Conservation (phyloP, 108 stramenopile genomes). For the Fragilariopsis cylindrus region DNA sequence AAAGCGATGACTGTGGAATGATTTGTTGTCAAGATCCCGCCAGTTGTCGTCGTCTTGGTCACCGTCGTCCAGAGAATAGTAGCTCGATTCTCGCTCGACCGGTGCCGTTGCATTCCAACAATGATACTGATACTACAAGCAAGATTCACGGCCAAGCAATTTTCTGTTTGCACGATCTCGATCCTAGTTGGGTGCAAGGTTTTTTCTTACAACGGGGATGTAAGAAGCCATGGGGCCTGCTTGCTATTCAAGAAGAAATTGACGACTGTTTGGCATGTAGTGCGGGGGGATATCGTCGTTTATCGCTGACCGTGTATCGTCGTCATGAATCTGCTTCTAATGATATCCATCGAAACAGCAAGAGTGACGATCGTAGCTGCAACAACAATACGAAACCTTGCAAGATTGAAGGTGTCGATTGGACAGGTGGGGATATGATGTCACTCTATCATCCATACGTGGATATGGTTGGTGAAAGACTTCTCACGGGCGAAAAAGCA, state of each 20-base stretch:
- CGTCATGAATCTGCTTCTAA: neutral
- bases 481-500: conserved; percentile 42
- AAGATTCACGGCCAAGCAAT: conserved; percentile 47
- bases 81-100: conserved; percentile 1
- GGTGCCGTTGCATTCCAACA: too few relatives aligned
- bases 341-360: neutral
- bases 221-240: conserved; percentile 60
- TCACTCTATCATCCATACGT: conserved; percentile 25
- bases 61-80: neutral
- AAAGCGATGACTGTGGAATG: conserved; percentile 6
- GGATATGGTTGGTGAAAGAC: conserved; percentile 30
- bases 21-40: neutral
- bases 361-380: conserved; percentile 3
- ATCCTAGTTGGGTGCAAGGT: conserved; percentile 77
- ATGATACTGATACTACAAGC: neutral
- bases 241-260: conserved; percentile 59
- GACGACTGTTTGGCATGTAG: conserved; percentile 75
- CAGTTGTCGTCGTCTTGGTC: neutral
- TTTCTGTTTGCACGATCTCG: conserved; percentile 59
- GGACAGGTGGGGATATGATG: conserved; percentile 87
- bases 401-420: conserved; percentile 35
- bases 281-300: conserved; percentile 77
- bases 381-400: conserved; percentile 10
- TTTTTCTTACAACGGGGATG: conserved; percentile 47
- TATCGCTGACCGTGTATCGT: conserved; percentile 52